A percentile compares a stretch with the other conserved stretches of the same genome.
These are phyloP conservation scores for Handroanthus guayacan DNA, from an alignment of 257 asterid species.

Conservation along the genomic window DNA sequence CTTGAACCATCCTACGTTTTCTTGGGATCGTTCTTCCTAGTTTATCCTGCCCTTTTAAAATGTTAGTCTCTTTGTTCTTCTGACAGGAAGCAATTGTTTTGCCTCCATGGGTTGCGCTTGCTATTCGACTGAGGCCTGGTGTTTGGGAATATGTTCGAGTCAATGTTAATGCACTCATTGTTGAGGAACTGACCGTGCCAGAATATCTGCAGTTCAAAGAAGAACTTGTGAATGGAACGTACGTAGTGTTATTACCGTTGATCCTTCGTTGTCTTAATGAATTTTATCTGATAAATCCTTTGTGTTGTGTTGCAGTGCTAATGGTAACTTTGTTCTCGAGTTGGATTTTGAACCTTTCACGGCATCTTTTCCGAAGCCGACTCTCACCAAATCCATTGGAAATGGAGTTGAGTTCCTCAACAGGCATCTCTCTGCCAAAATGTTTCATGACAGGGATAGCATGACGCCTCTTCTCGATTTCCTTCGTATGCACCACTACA, in stretches of 20 bases:
- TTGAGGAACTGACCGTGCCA: conserved; percentile 86
- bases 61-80: neutral
- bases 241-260: conserved; percentile 15
- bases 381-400: conserved; percentile 93
- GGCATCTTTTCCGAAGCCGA: conserved; percentile 86
- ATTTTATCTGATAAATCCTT: neutral
- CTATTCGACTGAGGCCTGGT: conserved; percentile 92
- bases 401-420: conserved; percentile 98
- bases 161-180: conserved; percentile 65
- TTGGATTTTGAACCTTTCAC: conserved; percentile 96
- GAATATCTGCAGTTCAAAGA: conserved; percentile 89
- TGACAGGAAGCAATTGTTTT: conserved; percentile 81
- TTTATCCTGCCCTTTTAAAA: neutral
- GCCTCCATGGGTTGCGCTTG: conserved; percentile 97
- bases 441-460: conserved; percentile 96
- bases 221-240: conserved; percentile 87
- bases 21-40: neutral
- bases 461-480: conserved; percentile 93
- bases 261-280: neutral
- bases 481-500: conserved; percentile 76
- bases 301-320: conserved; percentile 56
- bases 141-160: conserved; percentile 92
- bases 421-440: conserved; percentile 93
- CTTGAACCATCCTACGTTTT: neutral
- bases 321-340: conserved; percentile 88